phyloP scores from a whole-genome alignment of 129 eudicot genomes.

The Glebionis coronaria region DNA sequence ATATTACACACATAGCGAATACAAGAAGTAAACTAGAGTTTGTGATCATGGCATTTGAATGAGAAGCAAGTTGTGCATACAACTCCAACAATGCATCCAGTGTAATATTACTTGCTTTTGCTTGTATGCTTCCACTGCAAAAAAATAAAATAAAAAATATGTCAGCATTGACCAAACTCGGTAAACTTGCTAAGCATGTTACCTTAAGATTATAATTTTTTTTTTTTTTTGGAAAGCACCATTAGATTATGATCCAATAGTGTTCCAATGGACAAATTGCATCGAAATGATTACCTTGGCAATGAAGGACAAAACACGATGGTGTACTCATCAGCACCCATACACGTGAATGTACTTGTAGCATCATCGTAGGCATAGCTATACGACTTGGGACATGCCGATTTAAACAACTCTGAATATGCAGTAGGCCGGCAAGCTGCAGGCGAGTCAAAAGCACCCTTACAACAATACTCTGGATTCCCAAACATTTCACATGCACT shows the following conservation, averaged over 20 bases:
- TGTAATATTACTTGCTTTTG: slow-evolving; percentile 27
- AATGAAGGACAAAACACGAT: slow-evolving; percentile 56
- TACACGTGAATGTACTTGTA: slow-evolving; percentile 66
- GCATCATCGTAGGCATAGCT: slow-evolving; percentile 75
- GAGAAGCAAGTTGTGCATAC: slow-evolving; percentile 30
- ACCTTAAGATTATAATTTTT: too few species aligned
- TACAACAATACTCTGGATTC: slow-evolving; percentile 61
- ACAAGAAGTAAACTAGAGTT: slow-evolving; percentile 12
- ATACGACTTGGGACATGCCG: slow-evolving; percentile 65
- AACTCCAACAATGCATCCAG: slow-evolving; percentile 28
- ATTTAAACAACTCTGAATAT: slow-evolving; percentile 60
- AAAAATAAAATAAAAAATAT: neutral
- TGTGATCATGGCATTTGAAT: neutral
- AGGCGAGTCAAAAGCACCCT: slow-evolving; percentile 52
- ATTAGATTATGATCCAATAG: too few species aligned
- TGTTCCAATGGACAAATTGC: neutral
- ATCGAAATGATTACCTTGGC: slow-evolving; percentile 36
- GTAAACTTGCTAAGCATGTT: neutral
- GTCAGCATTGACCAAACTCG: neutral
- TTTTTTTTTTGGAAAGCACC: too few species aligned
- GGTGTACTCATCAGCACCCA: slow-evolving; percentile 45
- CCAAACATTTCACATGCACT: slow-evolving; percentile 70
- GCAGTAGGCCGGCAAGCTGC: slow-evolving; percentile 53
- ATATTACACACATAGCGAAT: slow-evolving; percentile 14
- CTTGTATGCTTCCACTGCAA: slow-evolving; percentile 22